phyloP scores from a whole-genome alignment of 2,329 filamentous ascomycete species.

The Colletotrichum endophyticum region DNA sequence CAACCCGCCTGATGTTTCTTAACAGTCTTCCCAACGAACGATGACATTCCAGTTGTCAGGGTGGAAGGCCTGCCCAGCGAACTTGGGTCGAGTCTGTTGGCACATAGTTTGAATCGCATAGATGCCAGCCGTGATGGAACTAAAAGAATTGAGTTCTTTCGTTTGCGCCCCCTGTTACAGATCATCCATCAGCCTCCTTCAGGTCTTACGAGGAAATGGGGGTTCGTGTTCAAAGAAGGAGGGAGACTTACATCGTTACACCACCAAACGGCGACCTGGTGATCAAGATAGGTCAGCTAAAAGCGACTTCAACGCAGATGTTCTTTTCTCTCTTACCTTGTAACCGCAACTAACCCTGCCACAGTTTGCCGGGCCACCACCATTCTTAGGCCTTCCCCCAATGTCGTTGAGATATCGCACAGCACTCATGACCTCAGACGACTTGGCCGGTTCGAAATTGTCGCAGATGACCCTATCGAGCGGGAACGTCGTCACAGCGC shows the following conservation, averaged over 20 bases:
- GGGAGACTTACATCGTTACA: not conserved
- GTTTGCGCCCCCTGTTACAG: not conserved
- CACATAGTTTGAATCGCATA: not conserved
- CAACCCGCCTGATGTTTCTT: not conserved
- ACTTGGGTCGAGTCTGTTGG: not conserved
- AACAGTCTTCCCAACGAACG: not conserved
- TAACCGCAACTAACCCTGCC: not conserved
- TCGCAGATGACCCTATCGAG: not conserved
- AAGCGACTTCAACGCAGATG: not conserved
- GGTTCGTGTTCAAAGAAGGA: not conserved
- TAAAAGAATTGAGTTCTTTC: not conserved
- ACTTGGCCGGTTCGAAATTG: not conserved
- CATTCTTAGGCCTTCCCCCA: not conserved
- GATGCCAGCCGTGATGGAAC: not conserved
- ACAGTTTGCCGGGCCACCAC: not conserved
- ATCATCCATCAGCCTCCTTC: not conserved
- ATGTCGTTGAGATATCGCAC: not conserved
- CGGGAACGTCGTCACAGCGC: not conserved
- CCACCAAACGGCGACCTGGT: not conserved
- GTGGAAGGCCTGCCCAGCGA: not conserved
- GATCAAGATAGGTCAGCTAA: not conserved
- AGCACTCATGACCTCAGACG: not conserved
- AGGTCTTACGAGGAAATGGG: not conserved
- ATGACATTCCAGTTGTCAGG: not conserved
- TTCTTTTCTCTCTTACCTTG: not conserved